phyloP scores from a whole-genome alignment of 176 grass and related monocot genomes.

The Metroxylon sagu region DNA sequence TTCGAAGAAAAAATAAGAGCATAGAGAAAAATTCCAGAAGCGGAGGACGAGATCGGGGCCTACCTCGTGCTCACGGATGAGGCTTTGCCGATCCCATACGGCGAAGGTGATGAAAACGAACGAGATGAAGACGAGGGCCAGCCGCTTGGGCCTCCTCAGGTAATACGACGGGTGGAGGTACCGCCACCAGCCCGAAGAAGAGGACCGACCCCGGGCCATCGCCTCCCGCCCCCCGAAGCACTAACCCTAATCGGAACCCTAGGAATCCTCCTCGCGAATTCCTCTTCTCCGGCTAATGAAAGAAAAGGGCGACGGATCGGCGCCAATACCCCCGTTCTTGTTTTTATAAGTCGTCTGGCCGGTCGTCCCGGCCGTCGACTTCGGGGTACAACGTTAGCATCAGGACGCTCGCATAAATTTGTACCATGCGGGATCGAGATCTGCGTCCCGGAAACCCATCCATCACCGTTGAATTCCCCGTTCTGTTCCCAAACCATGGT shows the following conservation, averaged over 20 bases:
- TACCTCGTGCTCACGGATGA: conserved; percentile 88
- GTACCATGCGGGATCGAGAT: too few relatives aligned
- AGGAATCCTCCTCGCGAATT: too few relatives aligned
- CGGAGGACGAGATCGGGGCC: not conserved
- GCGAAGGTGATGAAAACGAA: conserved; percentile 79
- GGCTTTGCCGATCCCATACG: conserved; percentile 89
- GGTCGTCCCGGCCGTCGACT: too few relatives aligned
- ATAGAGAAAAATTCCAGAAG: not conserved
- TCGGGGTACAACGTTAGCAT: too few relatives aligned
- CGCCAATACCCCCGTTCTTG: too few relatives aligned
- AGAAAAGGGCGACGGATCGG: too few relatives aligned
- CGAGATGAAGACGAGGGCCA: conserved; percentile 79
- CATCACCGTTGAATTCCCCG: too few relatives aligned
- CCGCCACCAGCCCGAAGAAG: conserved; percentile 53
- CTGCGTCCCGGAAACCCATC: too few relatives aligned
- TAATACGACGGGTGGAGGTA: conserved; percentile 96
- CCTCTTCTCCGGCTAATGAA: too few relatives aligned
- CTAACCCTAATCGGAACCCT: conserved; percentile 5
- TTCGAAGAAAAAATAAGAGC: not conserved
- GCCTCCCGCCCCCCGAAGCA: conserved; percentile 28
- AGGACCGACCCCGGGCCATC: conserved; percentile 30
- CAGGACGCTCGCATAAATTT: too few relatives aligned
- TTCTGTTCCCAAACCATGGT: too few relatives aligned
- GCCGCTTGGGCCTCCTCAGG: conserved; percentile 87
- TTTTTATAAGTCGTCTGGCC: too few relatives aligned